These are phyloP conservation scores for Neurospora terricola DNA, from an alignment of 495 filamentous ascomycete genomes.

Conservation along the genomic window DNA sequence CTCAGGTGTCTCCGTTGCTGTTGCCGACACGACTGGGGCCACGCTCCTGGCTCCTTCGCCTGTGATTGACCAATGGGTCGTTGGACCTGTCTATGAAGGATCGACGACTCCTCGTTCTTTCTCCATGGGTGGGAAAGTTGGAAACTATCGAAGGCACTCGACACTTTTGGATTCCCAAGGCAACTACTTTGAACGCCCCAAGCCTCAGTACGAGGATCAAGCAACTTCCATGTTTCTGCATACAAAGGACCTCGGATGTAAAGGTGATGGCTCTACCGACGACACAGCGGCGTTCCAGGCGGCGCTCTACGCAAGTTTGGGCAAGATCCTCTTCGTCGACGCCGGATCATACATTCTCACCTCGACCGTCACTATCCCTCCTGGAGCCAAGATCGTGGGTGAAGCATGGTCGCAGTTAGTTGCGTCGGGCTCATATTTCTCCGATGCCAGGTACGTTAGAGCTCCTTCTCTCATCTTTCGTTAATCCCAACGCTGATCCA, in stretches of 20 bases:
- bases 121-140: conserved; percentile 48
- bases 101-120: conserved; percentile 54
- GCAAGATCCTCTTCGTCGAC: conserved; percentile 21
- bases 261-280: background rate
- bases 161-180: conserved; percentile 22
- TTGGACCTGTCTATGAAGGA: conserved; percentile 2
- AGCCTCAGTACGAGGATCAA: conserved; percentile 51
- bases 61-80: conserved; percentile 2
- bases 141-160: conserved; percentile 40
- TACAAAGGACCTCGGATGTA: conserved; percentile 1
- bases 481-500: too few species aligned
- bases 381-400: conserved; percentile 34
- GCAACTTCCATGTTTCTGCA: conserved; percentile 11
- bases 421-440: conserved; percentile 34
- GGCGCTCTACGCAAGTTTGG: background rate
- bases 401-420: conserved; percentile 32
- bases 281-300: background rate
- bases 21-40: conserved; percentile 37
- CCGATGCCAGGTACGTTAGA: conserved; percentile 12
- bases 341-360: conserved; percentile 28
- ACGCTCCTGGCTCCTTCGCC: conserved; percentile 26
- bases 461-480: too few species aligned
- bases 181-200: conserved; percentile 50
- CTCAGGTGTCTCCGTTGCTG: conserved; percentile 35
- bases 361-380: conserved; percentile 33